Conservation (phyloP, 2,329 filamentous ascomycete genomes). For the Trichoderma koningii region DNA sequence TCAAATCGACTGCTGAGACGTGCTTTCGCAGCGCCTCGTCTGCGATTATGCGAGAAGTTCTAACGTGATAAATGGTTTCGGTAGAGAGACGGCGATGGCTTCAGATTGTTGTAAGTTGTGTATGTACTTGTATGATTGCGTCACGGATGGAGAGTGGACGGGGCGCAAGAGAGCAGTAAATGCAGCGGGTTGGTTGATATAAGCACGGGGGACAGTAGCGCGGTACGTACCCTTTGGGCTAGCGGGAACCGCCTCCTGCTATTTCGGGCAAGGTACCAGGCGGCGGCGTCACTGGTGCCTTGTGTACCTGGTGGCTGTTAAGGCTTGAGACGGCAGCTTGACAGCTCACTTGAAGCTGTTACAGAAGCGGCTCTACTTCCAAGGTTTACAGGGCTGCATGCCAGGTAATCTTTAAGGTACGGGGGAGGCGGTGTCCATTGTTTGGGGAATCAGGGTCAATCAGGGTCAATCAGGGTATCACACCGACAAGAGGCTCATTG, state of each 20-base stretch:
- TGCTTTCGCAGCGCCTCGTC: constrained; percentile 5
- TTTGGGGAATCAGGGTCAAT: too few relatives aligned
- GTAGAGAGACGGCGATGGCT: background rate
- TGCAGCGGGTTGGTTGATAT: constrained; percentile 5
- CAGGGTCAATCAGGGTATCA: too few relatives aligned
- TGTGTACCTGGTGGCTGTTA: background rate
- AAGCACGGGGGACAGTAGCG: background rate
- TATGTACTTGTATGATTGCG: constrained; percentile 18
- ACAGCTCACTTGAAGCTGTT: background rate
- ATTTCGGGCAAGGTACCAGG: constrained; percentile 16
- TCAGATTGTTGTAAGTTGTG: background rate
- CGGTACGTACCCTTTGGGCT: constrained; percentile 1
- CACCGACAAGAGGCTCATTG: too few relatives aligned
- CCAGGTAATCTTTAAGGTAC: too few relatives aligned
- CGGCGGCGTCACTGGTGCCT: background rate
- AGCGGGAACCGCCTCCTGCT: background rate
- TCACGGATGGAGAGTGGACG: constrained; percentile 21
- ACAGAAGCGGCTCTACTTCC: too few relatives aligned
- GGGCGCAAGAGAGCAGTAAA: constrained; percentile 6
- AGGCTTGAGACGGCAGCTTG: background rate
- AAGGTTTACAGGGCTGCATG: too few relatives aligned
- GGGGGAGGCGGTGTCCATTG: too few relatives aligned
- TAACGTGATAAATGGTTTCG: too few relatives aligned
- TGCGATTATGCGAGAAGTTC: too few relatives aligned
- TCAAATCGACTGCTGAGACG: constrained; percentile 3